Evolutionary conservation across 192 early-diverging fungal genomes (phyloP), one percentile per base, ranked within the genome.

Genomic region (Gaertneriomyces sp.): DNA sequence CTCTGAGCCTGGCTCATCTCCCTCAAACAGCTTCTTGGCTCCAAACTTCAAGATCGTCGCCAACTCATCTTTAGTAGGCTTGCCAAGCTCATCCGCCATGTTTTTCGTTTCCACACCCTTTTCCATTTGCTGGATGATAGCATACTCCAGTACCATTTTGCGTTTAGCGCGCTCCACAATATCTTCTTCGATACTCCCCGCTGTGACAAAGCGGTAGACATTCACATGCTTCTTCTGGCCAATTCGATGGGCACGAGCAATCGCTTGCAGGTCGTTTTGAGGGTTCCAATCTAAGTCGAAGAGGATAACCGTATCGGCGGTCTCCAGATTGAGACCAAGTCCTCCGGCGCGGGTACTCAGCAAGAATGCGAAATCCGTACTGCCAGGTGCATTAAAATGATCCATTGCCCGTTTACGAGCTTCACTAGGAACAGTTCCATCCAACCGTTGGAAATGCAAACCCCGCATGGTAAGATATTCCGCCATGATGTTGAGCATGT

Each of bases 121-220:
- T 72, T 98, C 95, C 95, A 99, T 98, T 70, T 94, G 91, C 71
- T 95, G 96, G 77, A 99, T 99, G 71, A 99, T 94, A 71, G 91
- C 94, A 79, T 98, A 98, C 76, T 99, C 98, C 6, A 99, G 80
- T 20, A 99, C 95, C 96, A 97, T 98, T 76, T 99, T 99, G 69
- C 93, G 84, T 70, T 99, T 99, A 39, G 98, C 98, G 7, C 98
- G 88, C 73, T 99, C 98, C 43, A 98, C 84, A 62, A 99, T 94
- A 51, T 96, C 92, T 76, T 99, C 98, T 72, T 99, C 98, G 65
- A 98, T 95, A 0, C 94, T 95, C 63, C 90, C 95, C 68, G 96
- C 93, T 39, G 95, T 91, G 10, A 99, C 89, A 72, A 99, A 93
- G 38, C 98, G 87, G 73, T 98, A 99, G 6, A 99, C 95, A 51